Percentiles rank a stretch among this genome's conserved stretches.
phyloP scores from a whole-genome alignment of 805 yeast species.

The Saturnispora besseyi region DNA sequence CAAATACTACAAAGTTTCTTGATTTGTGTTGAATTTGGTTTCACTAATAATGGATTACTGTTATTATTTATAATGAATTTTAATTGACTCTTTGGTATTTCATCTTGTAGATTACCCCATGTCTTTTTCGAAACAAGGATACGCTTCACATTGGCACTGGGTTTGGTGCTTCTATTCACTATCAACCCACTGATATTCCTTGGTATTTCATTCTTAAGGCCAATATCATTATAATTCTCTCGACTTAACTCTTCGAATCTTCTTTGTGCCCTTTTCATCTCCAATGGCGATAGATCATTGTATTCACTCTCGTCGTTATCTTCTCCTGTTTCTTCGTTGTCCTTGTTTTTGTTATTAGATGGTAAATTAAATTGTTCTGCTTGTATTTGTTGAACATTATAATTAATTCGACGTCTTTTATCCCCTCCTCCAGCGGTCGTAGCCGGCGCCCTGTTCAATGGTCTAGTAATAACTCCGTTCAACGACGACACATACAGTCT shows the following conservation, averaged over 20 bases:
- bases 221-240: slow-evolving; percentile 34
- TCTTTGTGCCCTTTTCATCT: slow-evolving; percentile 29
- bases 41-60: slow-evolving; percentile 22
- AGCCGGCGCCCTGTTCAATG: neutral
- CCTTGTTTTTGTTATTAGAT: neutral
- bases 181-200: slow-evolving; percentile 18
- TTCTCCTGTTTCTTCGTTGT: slow-evolving; percentile 14
- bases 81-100: slow-evolving; percentile 31
- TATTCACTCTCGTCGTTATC: slow-evolving; percentile 8
- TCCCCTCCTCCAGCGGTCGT: slow-evolving; percentile 2
- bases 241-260: slow-evolving; percentile 34
- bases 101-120: slow-evolving; percentile 34
- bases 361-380: slow-evolving; percentile 19
- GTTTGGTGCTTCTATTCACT: slow-evolving; percentile 15
- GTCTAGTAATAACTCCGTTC: slow-evolving; percentile 6
- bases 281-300: slow-evolving; percentile 17
- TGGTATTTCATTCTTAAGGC: slow-evolving; percentile 31
- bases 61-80: slow-evolving; percentile 18
- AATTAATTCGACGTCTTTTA: slow-evolving; percentile 27
- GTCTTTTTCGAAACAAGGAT: slow-evolving; percentile 33
- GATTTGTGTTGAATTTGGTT: slow-evolving; percentile 26
- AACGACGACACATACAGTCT: slow-evolving; percentile 23
- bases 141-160: slow-evolving; percentile 31
- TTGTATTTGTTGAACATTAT: slow-evolving; percentile 26
- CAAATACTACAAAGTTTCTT: slow-evolving; percentile 39